Percentiles rank a stretch among this genome's conserved stretches.
Evolutionary conservation across 2,329 filamentous ascomycete species (phyloP).

Genomic region (Penicillium griseofulvum): DNA sequence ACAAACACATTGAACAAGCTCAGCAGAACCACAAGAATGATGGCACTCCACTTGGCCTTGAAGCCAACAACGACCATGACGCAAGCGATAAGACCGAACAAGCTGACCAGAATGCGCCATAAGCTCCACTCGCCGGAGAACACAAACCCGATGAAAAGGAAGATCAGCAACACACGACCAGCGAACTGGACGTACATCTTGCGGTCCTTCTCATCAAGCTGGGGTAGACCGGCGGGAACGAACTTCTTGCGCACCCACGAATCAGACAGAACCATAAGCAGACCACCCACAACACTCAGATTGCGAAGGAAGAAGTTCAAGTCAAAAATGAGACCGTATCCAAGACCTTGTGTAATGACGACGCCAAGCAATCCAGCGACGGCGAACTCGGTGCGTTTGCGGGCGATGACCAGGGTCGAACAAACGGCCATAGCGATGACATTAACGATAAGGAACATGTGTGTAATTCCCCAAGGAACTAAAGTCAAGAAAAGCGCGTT

Average conservation of each 20-base stretch:
- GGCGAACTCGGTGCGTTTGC: constrained; percentile 90
- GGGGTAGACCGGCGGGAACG: constrained; percentile 88
- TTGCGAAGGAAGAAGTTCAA: constrained; percentile 99
- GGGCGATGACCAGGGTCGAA: constrained; percentile 82
- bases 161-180: constrained; percentile 90
- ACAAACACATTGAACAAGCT: constrained; percentile 96
- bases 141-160: constrained; percentile 95
- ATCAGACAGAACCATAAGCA: constrained; percentile 97
- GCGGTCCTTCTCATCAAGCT: constrained; percentile 97
- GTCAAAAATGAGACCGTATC: constrained; percentile 97
- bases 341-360: constrained; percentile 87
- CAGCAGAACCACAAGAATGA: constrained; percentile 88
- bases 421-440: constrained; percentile 82
- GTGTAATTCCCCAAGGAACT: constrained; percentile 87
- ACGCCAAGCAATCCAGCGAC: constrained; percentile 87
- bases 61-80: constrained; percentile 99
- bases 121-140: constrained; percentile 92
- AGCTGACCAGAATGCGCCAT: constrained; percentile 79
- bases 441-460: constrained; percentile 88
- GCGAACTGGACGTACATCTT: constrained; percentile 99
- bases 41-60: constrained; percentile 99
- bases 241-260: constrained; percentile 98
- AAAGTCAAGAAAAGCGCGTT: constrained; percentile 14
- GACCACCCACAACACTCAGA: constrained; percentile 91
- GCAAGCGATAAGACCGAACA: constrained; percentile 84